phyloP scores from a whole-genome alignment of 139 green algal species.

The Tetradesmus lagerheimii region DNA sequence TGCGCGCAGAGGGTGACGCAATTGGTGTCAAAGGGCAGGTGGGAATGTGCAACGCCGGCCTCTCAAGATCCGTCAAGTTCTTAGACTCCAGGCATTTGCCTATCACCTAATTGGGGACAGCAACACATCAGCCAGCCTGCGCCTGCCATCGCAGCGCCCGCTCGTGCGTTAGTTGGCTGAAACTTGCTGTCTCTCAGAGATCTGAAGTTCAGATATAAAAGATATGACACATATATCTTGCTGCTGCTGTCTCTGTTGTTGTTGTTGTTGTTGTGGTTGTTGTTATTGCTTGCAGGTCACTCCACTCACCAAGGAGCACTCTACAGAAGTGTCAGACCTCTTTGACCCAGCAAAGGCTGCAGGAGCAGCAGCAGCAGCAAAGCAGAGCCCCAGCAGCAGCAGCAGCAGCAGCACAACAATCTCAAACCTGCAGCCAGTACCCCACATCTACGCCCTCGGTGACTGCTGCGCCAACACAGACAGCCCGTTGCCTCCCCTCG shows the following conservation, averaged over 20 bases:
- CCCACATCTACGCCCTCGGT: constrained; percentile 82
- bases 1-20: no score
- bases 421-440: constrained; percentile 23
- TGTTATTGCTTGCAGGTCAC: constrained; percentile 29
- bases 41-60: no score
- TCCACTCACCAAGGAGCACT: constrained; percentile 38
- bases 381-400: neutral
- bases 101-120: no score
- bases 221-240: no score
- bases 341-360: constrained; percentile 15
- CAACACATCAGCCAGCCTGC: neutral
- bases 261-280: neutral
- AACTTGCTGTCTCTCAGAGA: no score
- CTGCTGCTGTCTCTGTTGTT: neutral
- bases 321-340: constrained; percentile 16
- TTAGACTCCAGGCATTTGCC: no score
- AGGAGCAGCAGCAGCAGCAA: neutral
- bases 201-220: no score
- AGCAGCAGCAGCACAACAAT: neutral
- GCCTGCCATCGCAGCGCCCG: neutral
- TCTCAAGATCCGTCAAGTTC: no score
- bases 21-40: no score
- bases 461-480: constrained; percentile 89
- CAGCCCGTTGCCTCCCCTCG: constrained; percentile 86
- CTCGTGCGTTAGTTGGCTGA: neutral